Conservation (phyloP, 2,329 filamentous ascomycete genomes). For the Colletotrichum lindemuthianum region DNA sequence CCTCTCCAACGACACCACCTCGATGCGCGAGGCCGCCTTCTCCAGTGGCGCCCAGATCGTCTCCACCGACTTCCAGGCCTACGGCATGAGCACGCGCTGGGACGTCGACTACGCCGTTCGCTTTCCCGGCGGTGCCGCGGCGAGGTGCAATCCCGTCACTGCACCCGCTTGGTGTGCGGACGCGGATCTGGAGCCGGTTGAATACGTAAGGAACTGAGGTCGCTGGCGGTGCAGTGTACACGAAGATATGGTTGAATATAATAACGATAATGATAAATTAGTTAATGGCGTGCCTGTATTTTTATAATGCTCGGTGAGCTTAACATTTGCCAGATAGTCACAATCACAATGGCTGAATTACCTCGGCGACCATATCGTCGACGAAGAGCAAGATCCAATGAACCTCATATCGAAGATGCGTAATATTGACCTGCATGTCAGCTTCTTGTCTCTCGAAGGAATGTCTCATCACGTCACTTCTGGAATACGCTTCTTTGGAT, state of each 20-base stretch:
- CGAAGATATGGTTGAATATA: neutral
- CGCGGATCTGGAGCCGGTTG: constrained; percentile 36
- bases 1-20: constrained; percentile 49
- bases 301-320: too few relatives aligned
- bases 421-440: too few relatives aligned
- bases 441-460: too few relatives aligned
- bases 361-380: too few relatives aligned
- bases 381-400: too few relatives aligned
- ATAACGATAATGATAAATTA: constrained; percentile 8
- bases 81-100: constrained; percentile 58
- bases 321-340: too few relatives aligned
- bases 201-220: constrained; percentile 36
- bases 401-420: too few relatives aligned
- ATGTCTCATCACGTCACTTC: too few relatives aligned
- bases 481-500: too few relatives aligned
- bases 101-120: constrained; percentile 56
- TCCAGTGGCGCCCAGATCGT: constrained; percentile 60
- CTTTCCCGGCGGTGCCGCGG: constrained; percentile 38
- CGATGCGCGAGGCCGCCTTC: constrained; percentile 53
- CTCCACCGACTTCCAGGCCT: constrained; percentile 58
- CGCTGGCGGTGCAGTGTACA: neutral
- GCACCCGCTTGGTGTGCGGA: constrained; percentile 36
- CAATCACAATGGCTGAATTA: too few relatives aligned
- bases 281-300: neutral
- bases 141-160: constrained; percentile 46